Evolutionary conservation across 2,329 filamentous ascomycete species (phyloP), one percentile per base, ranked within the genome.

Genomic region (Claviceps citrina): DNA sequence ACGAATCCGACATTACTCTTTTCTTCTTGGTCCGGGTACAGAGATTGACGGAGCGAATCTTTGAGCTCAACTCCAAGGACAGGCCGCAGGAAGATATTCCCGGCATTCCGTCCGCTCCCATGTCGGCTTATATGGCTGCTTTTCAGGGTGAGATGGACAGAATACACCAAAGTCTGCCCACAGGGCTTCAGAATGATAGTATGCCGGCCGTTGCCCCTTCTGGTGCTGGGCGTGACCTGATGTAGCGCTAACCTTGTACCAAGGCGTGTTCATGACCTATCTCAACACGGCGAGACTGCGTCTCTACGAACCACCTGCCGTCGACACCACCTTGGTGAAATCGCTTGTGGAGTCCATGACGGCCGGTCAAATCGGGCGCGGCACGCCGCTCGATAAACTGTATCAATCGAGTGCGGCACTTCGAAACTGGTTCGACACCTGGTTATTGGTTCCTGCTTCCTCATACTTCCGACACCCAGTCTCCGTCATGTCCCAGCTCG

Each of bases 11-110:
- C 38, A 42, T 51, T 0, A 56, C 61, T 2, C 55, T 73, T 1
- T 57, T 68, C 1, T 58, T 67, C 9, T 53, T 73, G 0, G 57
- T 73, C 6, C 62, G 63, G 0, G 56, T 71, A 1, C 68, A 73
- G 46, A 60, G 65, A 16, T 49, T 76, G 15, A 65, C 62, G 0
- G 66, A 73, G 40, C 65, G 62, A n/a, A 67, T 75, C 1, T 55
- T 60, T 0, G 60, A 60, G 16, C 48, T 68, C 2, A 61, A 62
- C 10, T 53, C 49, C 5, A 53, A 55, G 5, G 59, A 65, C 8
- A 49, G 51, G 2, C 51, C 49, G 0, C 51, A 56, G 0, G 62
- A 62, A 3, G 54, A 56, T 19, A 58, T 49, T 38, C 51, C 47
- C 5, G 54, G 51, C 1, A 50, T 65, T 6, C 54, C 60, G 0